Evolutionary conservation across 2,329 filamentous ascomycete species (phyloP).

Genomic region (Mycosphaerella sp.): DNA sequence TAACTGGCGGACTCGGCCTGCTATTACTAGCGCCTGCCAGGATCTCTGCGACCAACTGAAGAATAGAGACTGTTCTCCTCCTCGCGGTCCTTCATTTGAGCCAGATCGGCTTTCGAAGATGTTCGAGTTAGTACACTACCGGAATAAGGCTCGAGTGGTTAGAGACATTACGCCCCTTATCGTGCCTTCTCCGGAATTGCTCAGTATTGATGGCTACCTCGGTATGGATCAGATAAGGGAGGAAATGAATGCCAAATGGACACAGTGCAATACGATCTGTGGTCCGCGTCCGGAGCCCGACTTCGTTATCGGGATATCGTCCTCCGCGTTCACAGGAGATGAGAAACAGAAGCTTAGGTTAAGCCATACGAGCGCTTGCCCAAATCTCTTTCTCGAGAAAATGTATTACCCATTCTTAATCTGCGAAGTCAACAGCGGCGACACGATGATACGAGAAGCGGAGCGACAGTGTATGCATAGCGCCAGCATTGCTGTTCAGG

Average conservation of each 20-base stretch:
- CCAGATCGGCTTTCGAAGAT: not conserved
- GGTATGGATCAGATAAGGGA: conserved; percentile 7
- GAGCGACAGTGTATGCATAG: conserved; percentile 21
- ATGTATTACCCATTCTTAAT: conserved; percentile 19
- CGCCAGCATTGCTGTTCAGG: conserved; percentile 19
- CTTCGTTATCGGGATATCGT: conserved; percentile 10
- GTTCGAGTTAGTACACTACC: not conserved
- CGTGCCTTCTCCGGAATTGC: conserved; percentile 8
- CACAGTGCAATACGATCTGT: conserved; percentile 9
- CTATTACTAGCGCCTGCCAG: conserved; percentile 7
- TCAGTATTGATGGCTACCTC: conserved; percentile 1
- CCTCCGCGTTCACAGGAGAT: conserved; percentile 7
- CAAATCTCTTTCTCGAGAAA: conserved; percentile 9
- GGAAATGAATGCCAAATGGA: conserved; percentile 12
- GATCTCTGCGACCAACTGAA: conserved; percentile 7
- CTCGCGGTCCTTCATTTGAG: not conserved
- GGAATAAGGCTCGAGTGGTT: conserved; percentile 5
- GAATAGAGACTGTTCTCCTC: not conserved
- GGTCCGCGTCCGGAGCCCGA: conserved; percentile 15
- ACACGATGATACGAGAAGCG: conserved; percentile 12
- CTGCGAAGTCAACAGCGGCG: conserved; percentile 15
- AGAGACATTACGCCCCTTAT: conserved; percentile 6
- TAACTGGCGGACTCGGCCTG: conserved; percentile 7
- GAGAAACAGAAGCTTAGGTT: conserved; percentile 14
- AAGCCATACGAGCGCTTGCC: conserved; percentile 5